A percentile compares a stretch with the other conserved stretches of the same genome.
phyloP scores from a whole-genome alignment of 768 basidiomycete species.

The Leccinum truebloodii region DNA sequence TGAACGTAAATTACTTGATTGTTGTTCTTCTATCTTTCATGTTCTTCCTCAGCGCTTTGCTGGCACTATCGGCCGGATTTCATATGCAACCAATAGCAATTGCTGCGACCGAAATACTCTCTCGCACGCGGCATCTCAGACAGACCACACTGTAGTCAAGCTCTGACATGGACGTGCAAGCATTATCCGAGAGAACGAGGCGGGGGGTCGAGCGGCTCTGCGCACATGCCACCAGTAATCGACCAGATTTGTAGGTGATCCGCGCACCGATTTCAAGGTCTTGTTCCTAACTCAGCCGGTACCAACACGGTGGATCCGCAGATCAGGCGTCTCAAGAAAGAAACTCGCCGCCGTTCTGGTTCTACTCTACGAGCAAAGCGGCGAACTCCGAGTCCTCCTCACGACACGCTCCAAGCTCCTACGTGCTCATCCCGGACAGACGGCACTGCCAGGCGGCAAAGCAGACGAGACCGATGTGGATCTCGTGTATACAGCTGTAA shows the following conservation, averaged over 20 bases:
- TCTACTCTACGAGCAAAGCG: conserved; percentile 71
- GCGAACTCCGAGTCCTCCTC: conserved; percentile 70
- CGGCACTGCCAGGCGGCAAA: conserved; percentile 83
- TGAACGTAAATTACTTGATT: conserved; percentile 12
- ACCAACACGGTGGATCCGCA: conserved; percentile 15
- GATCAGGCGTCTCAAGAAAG: conserved; percentile 35
- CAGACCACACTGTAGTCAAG: background rate
- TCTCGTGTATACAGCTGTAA: conserved; percentile 73
- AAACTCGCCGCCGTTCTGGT: conserved; percentile 79
- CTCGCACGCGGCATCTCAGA: background rate
- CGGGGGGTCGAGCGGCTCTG: conserved; percentile 44
- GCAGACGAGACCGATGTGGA: conserved; percentile 64
- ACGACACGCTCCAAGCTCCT: conserved; percentile 83
- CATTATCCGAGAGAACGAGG: conserved; percentile 21
- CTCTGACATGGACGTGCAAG: conserved; percentile 14
- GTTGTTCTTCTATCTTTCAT: conserved; percentile 2
- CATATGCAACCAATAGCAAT: background rate
- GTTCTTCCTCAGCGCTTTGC: background rate
- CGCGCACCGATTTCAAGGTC: background rate
- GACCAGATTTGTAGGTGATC: conserved; percentile 54
- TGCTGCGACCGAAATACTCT: conserved; percentile 1
- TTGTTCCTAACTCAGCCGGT: background rate
- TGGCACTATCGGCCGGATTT: background rate
- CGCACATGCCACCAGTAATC: conserved; percentile 24
- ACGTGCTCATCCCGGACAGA: conserved; percentile 77